Percentiles rank a stretch among this genome's conserved stretches.
These are phyloP conservation scores for Escallonia rubra DNA, from an alignment of 129 eudicot species.

Conservation along the genomic window DNA sequence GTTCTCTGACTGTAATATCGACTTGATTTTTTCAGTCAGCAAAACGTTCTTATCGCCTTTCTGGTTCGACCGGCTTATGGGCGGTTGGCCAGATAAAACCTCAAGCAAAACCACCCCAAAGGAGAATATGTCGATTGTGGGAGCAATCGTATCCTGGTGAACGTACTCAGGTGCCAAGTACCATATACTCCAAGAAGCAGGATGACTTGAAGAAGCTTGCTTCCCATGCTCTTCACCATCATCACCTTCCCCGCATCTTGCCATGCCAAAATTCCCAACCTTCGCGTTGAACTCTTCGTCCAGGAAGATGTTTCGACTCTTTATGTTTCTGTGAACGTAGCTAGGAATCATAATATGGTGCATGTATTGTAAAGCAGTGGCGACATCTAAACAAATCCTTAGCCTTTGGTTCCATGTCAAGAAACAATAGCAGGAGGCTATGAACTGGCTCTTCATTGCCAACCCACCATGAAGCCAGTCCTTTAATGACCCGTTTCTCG, in stretches of 20 bases:
- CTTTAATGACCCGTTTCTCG: slow-evolving; percentile 75
- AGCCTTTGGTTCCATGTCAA: slow-evolving; percentile 86
- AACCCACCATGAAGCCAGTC: slow-evolving; percentile 98
- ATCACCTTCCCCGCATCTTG: slow-evolving; percentile 27
- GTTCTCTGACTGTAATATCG: slow-evolving; percentile 35
- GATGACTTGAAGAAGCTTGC: slow-evolving; percentile 22
- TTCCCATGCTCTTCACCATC: neutral
- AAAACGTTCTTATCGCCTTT: slow-evolving; percentile 16
- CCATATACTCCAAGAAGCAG: slow-evolving; percentile 44
- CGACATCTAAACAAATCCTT: slow-evolving; percentile 76
- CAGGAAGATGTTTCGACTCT: slow-evolving; percentile 72
- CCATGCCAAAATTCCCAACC: slow-evolving; percentile 80
- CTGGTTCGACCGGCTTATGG: slow-evolving; percentile 26
- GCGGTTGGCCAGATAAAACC: slow-evolving; percentile 55
- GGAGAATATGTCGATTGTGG: slow-evolving; percentile 47
- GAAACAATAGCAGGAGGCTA: slow-evolving; percentile 78
- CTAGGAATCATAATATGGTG: slow-evolving; percentile 63
- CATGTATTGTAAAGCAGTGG: slow-evolving; percentile 74
- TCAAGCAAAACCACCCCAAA: slow-evolving; percentile 68
- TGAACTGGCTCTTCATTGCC: slow-evolving; percentile 91
- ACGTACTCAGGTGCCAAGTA: slow-evolving; percentile 66
- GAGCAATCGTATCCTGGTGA: slow-evolving; percentile 14
- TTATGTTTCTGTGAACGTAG: slow-evolving; percentile 60
- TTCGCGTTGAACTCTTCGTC: slow-evolving; percentile 87
- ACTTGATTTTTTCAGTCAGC: slow-evolving; percentile 45